Evolutionary conservation across 345 rosid genomes (phyloP), one percentile per base, ranked within the genome.

Genomic region (Chamaenerion angustifolium): DNA sequence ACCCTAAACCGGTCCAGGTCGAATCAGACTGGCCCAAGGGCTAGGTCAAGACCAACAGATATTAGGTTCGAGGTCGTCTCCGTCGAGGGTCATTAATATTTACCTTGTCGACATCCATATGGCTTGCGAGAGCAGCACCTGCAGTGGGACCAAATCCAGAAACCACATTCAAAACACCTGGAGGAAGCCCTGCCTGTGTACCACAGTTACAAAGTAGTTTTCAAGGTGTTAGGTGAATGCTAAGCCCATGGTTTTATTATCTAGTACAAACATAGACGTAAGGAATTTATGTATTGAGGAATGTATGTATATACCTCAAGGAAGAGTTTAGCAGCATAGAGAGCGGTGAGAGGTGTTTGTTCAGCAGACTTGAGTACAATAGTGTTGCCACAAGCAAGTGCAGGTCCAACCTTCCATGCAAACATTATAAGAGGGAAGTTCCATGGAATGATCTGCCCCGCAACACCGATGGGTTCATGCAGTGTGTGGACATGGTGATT

Each of bases 71-170:
- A n/a, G n/a, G n/a, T n/a, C n/a, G n/a, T n/a, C n/a, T n/a, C n/a
- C n/a, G n/a, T 12, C 12, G 8, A n/a, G 50, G 54, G 15, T 9
- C 48, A 49, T 0, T 21, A 21, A 2, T 21, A 21, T 54, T 10
- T 76, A 89, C 97, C 97, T 89, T 85, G 73, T 89, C 97, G n/a
- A 89, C 97, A 68, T 81, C 80, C 88, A 82, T 80, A 62, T 89
- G 95, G 64, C 88, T 72, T 1, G 90, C 94, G 25, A 89, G 83
- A 49, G 97, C 60, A 37, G 87, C 81, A 65, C 97, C 97, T 1
- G 94, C 95, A 7, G 87, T 82, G 19, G 81, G 78, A 66, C 97
- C 95, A 43, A 43, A 85, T 48, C 95, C 90, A 45, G 93, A 85
- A 66, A 89, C 85, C 21, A 89, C 57, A 53, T 85, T 89, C 66